A percentile compares a stretch with the other conserved stretches of the same genome.
Conservation (phyloP, 192 early-diverging fungal genomes). For the Backusella parvicylindrica region DNA sequence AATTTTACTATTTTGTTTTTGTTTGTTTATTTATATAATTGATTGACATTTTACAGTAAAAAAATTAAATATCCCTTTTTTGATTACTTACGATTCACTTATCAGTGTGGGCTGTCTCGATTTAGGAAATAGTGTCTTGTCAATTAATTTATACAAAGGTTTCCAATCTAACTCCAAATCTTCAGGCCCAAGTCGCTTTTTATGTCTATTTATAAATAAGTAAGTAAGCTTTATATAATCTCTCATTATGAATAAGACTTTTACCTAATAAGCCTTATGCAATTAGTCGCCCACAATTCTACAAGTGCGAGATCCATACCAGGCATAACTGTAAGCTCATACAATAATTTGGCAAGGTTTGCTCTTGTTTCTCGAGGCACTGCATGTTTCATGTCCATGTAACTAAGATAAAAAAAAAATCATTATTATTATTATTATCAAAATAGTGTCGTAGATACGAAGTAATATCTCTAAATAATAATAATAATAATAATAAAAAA, state of each 20-base stretch:
- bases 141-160: constrained; percentile 64
- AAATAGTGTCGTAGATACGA: too few relatives aligned
- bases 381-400: constrained; percentile 61
- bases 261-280: constrained; percentile 66
- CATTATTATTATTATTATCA: background rate
- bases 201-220: constrained; percentile 46
- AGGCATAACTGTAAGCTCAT: constrained; percentile 59
- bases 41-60: background rate
- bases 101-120: constrained; percentile 60
- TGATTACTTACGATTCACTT: constrained; percentile 46
- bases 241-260: background rate
- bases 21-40: background rate
- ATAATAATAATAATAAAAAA: background rate
- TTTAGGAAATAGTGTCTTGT: constrained; percentile 59
- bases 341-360: constrained; percentile 55
- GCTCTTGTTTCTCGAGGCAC: constrained; percentile 54
- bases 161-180: constrained; percentile 73
- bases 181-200: constrained; percentile 57
- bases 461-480: too few relatives aligned
- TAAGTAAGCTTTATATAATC: background rate
- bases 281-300: constrained; percentile 55
- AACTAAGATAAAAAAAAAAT: constrained; percentile 37
- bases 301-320: constrained; percentile 67
- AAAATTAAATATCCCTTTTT: background rate
- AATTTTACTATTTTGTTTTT: constrained; percentile 41